Conservation (phyloP, 2,329 filamentous ascomycete genomes). For the Clarireedia monteithiana region DNA sequence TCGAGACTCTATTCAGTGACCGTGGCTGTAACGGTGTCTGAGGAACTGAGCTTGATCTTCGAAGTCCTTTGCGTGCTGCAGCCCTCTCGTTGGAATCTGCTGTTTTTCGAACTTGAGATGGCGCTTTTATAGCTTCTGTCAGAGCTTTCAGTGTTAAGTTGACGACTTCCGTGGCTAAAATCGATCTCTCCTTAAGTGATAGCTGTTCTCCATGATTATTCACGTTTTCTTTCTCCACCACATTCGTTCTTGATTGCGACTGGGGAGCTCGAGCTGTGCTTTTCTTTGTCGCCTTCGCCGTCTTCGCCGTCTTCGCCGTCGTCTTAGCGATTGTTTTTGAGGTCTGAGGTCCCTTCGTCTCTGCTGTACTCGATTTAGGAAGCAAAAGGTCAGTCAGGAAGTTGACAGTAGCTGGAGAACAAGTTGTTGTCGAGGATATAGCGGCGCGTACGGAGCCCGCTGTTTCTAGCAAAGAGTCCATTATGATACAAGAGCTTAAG, state of each 20-base stretch:
- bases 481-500: slow-evolving; percentile 24
- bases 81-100: slow-evolving; percentile 33
- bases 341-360: slow-evolving; percentile 1
- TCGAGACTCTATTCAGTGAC: slow-evolving; percentile 51
- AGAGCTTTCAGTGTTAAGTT: slow-evolving; percentile 64
- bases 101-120: slow-evolving; percentile 15
- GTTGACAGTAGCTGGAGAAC: slow-evolving; percentile 37
- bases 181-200: slow-evolving; percentile 51
- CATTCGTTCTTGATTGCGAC: slow-evolving; percentile 17
- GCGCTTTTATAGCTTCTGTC: slow-evolving; percentile 54
- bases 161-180: slow-evolving; percentile 64
- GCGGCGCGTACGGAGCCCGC: slow-evolving; percentile 41
- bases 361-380: slow-evolving; percentile 27
- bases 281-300: slow-evolving; percentile 4
- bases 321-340: slow-evolving; percentile 9
- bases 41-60: slow-evolving; percentile 49
- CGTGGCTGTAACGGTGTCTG: slow-evolving; percentile 55
- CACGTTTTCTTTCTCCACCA: slow-evolving; percentile 13
- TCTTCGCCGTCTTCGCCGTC: slow-evolving; percentile 4
- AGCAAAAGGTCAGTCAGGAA: slow-evolving; percentile 40
- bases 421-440: slow-evolving; percentile 39
- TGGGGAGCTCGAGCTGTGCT: slow-evolving; percentile 10
- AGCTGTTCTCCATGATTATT: slow-evolving; percentile 33
- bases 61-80: slow-evolving; percentile 35
- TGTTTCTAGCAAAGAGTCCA: slow-evolving; percentile 34